Base-by-base conservation (phyloP, 2,329 filamentous ascomycete genomes). In the Fusarium acutatum region DNA sequence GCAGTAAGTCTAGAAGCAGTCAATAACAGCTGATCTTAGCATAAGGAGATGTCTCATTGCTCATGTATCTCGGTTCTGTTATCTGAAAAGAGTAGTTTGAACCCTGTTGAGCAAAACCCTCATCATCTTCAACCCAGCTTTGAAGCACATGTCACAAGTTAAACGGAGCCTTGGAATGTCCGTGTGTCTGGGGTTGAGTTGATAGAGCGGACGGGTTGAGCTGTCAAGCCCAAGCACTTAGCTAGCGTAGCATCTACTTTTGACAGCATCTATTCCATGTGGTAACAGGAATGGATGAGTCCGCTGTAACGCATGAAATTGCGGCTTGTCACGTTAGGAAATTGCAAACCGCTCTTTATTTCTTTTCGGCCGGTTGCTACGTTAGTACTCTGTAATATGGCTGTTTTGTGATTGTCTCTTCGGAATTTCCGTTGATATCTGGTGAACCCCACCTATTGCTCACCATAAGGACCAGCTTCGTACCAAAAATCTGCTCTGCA, bases 11-110 rank as follows among this genome's bases (percentile, higher is more conserved):
- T 69, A 60, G 64, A 69, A 69, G 57, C 56, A 73, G 67, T 58
- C 34, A 61, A 67, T 50, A 75, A 68, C 70, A 72, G 72, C 72
- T 67, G 71, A 75, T 77, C 52, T 54, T 72, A 46, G 59, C 54
- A 52, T 60, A 63, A 30, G 32, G 67, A 57, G 65, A 52, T 58
- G 57, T 52, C 37, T 30, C 18, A 53, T 66, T 57, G 35, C 52
- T 62, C 50, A 34, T 61, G 64, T 54, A 60, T 69, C 49, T 54
- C 26, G 18, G 15, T 54, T n/a, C 35, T 28, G 4, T 30, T 54
- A 7, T 54, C 35, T 18, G 50, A 56, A 64, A 46, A 46, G 46
- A 53, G 32, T 34, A 61, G 47, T 28, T 24, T 26, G 32, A 20
- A 30, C 18, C 26, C 37, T 37, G 41, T 44, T 54, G 65, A 56